A percentile compares a stretch with the other conserved stretches of the same genome.
These are phyloP conservation scores for Penicillium angulare DNA, from an alignment of 495 filamentous ascomycete genomes.

Conservation along the genomic window DNA sequence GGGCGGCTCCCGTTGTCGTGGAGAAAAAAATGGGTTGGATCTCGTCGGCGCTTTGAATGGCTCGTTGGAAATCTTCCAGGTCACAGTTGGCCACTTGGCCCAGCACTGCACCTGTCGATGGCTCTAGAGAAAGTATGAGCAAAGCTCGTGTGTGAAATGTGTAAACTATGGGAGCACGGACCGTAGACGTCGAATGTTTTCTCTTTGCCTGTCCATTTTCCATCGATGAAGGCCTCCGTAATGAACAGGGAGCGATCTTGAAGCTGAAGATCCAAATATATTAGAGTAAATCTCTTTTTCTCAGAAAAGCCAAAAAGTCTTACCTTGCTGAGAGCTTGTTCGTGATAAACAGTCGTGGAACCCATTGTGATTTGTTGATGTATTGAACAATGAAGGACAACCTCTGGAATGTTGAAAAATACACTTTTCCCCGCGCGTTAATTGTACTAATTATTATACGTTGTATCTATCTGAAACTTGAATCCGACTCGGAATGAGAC, in stretches of 20 bases:
- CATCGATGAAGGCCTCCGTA: not conserved
- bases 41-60: constrained; percentile 23
- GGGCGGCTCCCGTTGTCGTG: constrained; percentile 9
- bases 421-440: too few relatives aligned
- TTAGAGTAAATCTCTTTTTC: too few relatives aligned
- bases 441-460: too few relatives aligned
- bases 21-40: constrained; percentile 9
- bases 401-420: too few relatives aligned
- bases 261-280: constrained; percentile 44
- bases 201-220: not conserved
- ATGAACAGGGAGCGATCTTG: not conserved
- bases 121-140: too few relatives aligned
- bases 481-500: too few relatives aligned
- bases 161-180: not conserved
- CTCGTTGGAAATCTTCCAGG: constrained; percentile 24
- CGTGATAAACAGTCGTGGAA: too few relatives aligned
- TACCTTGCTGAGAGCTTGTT: too few relatives aligned
- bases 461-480: too few relatives aligned
- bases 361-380: too few relatives aligned
- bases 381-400: too few relatives aligned
- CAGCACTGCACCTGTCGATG: not conserved
- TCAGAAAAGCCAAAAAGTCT: too few relatives aligned
- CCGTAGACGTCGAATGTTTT: not conserved
- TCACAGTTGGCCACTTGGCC: not conserved
- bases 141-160: not conserved